Base-by-base conservation (phyloP, 371 early-diverging fungal genomes). In the Saksenaea oblongispora region DNA sequence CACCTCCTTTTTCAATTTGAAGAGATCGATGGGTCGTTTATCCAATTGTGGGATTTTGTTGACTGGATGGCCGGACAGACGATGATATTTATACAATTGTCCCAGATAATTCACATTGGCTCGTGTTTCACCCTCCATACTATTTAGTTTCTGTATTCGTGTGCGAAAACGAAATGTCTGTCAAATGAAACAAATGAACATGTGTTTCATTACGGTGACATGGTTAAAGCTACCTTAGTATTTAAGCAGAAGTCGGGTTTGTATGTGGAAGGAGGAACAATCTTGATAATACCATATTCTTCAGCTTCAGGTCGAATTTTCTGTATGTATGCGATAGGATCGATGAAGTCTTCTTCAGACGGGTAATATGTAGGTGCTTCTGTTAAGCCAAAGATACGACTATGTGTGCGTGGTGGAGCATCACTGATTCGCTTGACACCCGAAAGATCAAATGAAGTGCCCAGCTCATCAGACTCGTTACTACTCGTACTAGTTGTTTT, bases 131-230 rank as follows among this genome's bases (percentile, higher is more conserved):
- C 96, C 98, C 61, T 95, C 95, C 84, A 97, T 91, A 27, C 89
- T 87, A 75, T 95, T 96, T 27, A 98, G 84, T 69, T 89, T 89
- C 75, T 97, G 96, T 26, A 91, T 84, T 34, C 98, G 85, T 26
- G 98, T 95, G 51, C 85, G 80, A 78, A 98, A 97, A 60, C 90
- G 87, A 74, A 98, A 98, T 24, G 72, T 80, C 95, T 96, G 39
- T 53, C 39, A 47, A 36, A 63, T 11, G n/a, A 22, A 3, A 44
- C 1, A 39, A 60, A 37, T 34, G 36, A 59, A 59, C 41, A 44
- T 11, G 26, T 24, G 56, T 39, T 47, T 22, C 51, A 47, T 47
- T 17, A 47, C 31, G 27, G 5, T 31, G 59, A 28, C 55, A 63
- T 35, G 42, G 17, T n/a, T 37, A 18, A 26, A 22, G 18, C 54